A percentile compares a stretch with the other conserved stretches of the same genome.
phyloP scores from a whole-genome alignment of 352 stramenopile species.

The Peronospora farinosa region DNA sequence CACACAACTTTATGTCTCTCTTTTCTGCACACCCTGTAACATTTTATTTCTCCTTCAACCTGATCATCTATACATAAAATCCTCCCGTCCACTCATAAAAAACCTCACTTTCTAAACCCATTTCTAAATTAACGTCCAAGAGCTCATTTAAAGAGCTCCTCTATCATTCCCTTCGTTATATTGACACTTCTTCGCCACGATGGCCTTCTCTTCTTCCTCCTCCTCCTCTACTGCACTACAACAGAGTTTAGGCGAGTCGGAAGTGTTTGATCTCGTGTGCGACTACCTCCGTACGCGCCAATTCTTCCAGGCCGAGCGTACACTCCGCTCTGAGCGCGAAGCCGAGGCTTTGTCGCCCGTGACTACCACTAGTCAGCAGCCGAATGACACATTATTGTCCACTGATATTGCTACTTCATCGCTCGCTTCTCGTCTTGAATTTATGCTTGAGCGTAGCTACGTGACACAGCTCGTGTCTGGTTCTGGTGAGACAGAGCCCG shows the following conservation, averaged over 20 bases:
- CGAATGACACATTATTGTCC: slow-evolving; percentile 5
- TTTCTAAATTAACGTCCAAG: too few species aligned
- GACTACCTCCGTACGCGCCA: slow-evolving; percentile 83
- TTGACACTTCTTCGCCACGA: background rate
- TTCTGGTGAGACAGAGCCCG: slow-evolving; percentile 42
- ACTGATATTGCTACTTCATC: slow-evolving; percentile 18
- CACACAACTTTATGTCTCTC: too few species aligned
- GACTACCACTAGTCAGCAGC: slow-evolving; percentile 36
- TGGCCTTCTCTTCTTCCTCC: slow-evolving; percentile 64
- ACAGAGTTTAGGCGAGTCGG: slow-evolving; percentile 72
- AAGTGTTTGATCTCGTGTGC: slow-evolving; percentile 85
- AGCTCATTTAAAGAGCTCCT: too few species aligned
- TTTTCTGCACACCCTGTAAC: too few species aligned
- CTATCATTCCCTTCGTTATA: background rate
- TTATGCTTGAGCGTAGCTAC: slow-evolving; percentile 78
- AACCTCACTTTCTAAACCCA: background rate
- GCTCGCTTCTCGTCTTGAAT: slow-evolving; percentile 64
- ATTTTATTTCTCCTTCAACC: too few species aligned
- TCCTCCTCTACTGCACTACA: slow-evolving; percentile 61
- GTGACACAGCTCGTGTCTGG: slow-evolving; percentile 78
- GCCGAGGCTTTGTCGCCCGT: slow-evolving; percentile 21
- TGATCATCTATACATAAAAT: too few species aligned
- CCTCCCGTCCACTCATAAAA: too few species aligned
- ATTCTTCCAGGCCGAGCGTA: slow-evolving; percentile 79
- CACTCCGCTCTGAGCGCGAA: slow-evolving; percentile 60